Evolutionary conservation across 371 early-diverging fungal genomes (phyloP).

Genomic region (Mucor sp.): DNA sequence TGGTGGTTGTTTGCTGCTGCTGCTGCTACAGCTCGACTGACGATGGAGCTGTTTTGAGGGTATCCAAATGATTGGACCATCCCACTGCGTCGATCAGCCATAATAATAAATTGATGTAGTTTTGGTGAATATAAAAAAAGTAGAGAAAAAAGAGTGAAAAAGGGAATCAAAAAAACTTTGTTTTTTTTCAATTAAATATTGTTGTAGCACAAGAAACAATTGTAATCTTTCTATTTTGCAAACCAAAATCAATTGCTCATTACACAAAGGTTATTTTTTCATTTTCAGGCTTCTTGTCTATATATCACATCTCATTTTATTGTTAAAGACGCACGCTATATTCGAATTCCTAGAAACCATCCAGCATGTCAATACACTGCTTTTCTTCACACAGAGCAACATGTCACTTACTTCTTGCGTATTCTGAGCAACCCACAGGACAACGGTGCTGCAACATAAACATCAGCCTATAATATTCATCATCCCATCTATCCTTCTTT

Average conservation of each 20-base stretch:
- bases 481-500: not conserved
- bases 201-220: slow-evolving; percentile 1
- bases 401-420: slow-evolving; percentile 39
- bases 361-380: not conserved
- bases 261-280: not conserved
- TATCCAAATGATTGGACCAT: slow-evolving; percentile 55
- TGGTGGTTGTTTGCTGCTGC: slow-evolving; percentile 51
- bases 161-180: not conserved
- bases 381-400: not conserved
- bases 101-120: not conserved
- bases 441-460: slow-evolving; percentile 31
- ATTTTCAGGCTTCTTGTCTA: not conserved
- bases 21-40: slow-evolving; percentile 49
- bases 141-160: not conserved
- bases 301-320: not conserved
- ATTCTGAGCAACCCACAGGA: slow-evolving; percentile 53
- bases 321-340: slow-evolving; percentile 21
- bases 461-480: not conserved
- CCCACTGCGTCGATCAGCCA: slow-evolving; percentile 41
- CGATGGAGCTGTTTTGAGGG: slow-evolving; percentile 35
- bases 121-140: not conserved
- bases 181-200: slow-evolving; percentile 3
- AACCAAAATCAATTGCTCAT: slow-evolving; percentile 1
- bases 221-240: not conserved
- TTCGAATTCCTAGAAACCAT: slow-evolving; percentile 24